Conservation (phyloP, 495 filamentous ascomycete genomes). For the Penicillium salamii region DNA sequence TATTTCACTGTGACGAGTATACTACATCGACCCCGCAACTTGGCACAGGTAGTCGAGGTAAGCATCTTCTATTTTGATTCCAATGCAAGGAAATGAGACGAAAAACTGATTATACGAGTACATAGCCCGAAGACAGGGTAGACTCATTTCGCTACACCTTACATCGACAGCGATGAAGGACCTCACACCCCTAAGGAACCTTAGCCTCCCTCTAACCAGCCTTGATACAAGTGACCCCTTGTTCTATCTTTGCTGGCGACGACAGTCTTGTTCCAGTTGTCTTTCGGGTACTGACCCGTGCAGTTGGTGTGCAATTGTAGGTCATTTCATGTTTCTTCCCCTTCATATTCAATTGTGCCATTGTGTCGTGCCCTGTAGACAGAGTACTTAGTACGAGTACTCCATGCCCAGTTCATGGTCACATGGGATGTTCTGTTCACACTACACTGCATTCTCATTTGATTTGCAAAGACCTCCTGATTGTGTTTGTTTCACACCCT, state of each 20-base stretch:
- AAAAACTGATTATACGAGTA: no score
- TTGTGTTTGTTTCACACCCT: constrained; percentile 6
- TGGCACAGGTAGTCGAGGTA: not conserved
- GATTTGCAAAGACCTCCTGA: not conserved
- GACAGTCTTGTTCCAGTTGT: constrained; percentile 45
- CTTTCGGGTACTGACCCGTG: constrained; percentile 37
- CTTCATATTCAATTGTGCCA: no score
- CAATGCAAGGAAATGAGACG: constrained; percentile 6
- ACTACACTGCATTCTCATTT: constrained; percentile 1
- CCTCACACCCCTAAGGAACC: constrained; percentile 3
- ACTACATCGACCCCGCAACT: constrained; percentile 6
- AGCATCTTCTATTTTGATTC: not conserved
- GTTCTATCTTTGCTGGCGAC: constrained; percentile 43
- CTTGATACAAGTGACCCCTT: constrained; percentile 25
- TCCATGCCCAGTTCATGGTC: no score
- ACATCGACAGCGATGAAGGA: constrained; percentile 6
- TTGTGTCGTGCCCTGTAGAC: no score
- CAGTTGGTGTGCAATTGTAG: constrained; percentile 56
- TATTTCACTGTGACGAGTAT: constrained; percentile 2
- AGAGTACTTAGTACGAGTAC: no score
- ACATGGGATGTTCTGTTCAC: not conserved
- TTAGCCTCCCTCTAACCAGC: constrained; percentile 4
- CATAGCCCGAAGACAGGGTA: not conserved
- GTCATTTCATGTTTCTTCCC: constrained; percentile 11
- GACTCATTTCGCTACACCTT: no score